These are phyloP conservation scores for Skeletonema potamos DNA, from an alignment of 108 stramenopile species.

Conservation along the genomic window DNA sequence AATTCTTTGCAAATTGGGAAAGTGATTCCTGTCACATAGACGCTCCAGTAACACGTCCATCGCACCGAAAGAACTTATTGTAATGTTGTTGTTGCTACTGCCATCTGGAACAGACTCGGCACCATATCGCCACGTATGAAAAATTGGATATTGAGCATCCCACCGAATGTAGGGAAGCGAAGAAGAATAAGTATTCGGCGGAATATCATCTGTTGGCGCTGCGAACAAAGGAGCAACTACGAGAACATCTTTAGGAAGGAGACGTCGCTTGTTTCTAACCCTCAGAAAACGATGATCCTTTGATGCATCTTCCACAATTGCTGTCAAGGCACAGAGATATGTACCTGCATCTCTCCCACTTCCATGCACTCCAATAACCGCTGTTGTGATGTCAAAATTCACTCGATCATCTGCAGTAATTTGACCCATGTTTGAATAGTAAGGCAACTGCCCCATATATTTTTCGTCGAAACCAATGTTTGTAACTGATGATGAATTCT, in stretches of 20 bases:
- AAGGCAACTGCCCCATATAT: slow-evolving; percentile 42
- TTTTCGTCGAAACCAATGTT: neutral
- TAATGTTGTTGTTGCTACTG: neutral
- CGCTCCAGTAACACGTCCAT: slow-evolving; percentile 68
- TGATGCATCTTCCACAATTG: slow-evolving; percentile 31
- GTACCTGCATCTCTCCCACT: slow-evolving; percentile 67
- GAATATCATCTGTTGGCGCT: slow-evolving; percentile 46
- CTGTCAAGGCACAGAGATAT: slow-evolving; percentile 66
- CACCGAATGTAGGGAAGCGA: slow-evolving; percentile 54
- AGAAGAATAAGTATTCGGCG: slow-evolving; percentile 16
- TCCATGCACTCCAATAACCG: slow-evolving; percentile 75
- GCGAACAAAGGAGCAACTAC: slow-evolving; percentile 74
- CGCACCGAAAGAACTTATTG: slow-evolving; percentile 69
- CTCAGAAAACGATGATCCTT: too few species aligned
- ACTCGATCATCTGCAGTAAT: neutral
- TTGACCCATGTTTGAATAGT: slow-evolving; percentile 50
- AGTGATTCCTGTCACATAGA: slow-evolving; percentile 29
- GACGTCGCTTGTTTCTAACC: too few species aligned
- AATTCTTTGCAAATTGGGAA: slow-evolving; percentile 58
- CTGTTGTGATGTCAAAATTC: slow-evolving; percentile 13
- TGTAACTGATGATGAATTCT: neutral
- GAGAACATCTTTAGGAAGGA: slow-evolving; percentile 22
- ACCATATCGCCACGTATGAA: slow-evolving; percentile 81
- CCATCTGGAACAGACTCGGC: slow-evolving; percentile 53
- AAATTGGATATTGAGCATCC: slow-evolving; percentile 51